Conservation (phyloP, 2,329 filamentous ascomycete genomes). For the Diaporthe caulivora region DNA sequence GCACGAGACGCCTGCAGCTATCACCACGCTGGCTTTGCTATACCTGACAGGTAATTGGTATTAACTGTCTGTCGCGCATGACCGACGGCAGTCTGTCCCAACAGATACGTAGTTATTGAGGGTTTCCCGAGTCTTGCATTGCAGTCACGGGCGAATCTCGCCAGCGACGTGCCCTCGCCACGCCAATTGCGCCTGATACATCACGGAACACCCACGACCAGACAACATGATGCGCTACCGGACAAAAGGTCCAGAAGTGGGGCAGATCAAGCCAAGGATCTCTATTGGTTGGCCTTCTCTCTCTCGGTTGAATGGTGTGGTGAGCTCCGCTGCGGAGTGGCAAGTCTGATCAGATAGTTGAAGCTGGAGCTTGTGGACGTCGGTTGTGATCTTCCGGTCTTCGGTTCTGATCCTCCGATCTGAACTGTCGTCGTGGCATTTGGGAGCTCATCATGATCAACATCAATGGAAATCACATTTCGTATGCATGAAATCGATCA, state of each 20-base stretch:
- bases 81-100: background rate
- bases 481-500: slow-evolving; percentile 14
- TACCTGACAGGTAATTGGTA: background rate
- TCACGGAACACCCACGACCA: background rate
- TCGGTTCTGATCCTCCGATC: background rate
- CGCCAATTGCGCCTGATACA: slow-evolving; percentile 3
- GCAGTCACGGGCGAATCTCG: background rate
- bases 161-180: background rate
- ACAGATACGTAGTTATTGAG: slow-evolving; percentile 4
- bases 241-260: background rate
- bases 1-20: background rate
- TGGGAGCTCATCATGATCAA: slow-evolving; percentile 9
- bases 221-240: background rate
- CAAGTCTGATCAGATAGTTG: background rate
- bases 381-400: too few relatives aligned
- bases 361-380: background rate
- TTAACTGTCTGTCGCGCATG: background rate
- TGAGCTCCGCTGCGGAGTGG: background rate
- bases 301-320: background rate
- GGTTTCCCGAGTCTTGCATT: background rate
- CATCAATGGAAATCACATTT: slow-evolving; percentile 6
- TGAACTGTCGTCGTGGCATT: background rate
- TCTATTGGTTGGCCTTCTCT: background rate
- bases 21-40: background rate
- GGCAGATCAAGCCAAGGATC: background rate